Evolutionary conservation across 441 rosid genomes (phyloP).

Genomic region (Adansonia madagascariensis): DNA sequence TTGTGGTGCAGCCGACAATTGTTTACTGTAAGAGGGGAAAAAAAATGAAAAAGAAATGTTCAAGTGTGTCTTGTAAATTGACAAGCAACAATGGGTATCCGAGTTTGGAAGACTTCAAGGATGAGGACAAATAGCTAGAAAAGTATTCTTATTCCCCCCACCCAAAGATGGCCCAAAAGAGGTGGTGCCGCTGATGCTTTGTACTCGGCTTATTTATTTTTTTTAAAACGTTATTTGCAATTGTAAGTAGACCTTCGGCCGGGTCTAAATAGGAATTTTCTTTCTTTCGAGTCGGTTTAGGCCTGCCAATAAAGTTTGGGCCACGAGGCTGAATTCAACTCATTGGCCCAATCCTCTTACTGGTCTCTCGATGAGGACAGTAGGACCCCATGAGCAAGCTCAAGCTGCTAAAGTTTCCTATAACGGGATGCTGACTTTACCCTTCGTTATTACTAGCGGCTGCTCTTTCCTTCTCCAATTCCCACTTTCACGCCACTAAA

Average conservation of each 20-base stretch:
- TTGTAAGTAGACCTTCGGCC: too few species aligned
- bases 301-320: not conserved
- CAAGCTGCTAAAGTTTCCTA: not conserved
- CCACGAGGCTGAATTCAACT: not conserved
- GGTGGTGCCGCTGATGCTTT: too few species aligned
- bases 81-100: not conserved
- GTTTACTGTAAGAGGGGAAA: not conserved
- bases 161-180: not conserved
- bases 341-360: not conserved
- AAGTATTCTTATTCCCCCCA: conserved; percentile 28
- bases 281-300: too few species aligned
- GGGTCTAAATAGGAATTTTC: too few species aligned
- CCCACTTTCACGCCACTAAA: not conserved
- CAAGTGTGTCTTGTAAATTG: not conserved
- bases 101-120: not conserved
- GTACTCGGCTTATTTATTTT: too few species aligned
- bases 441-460: conserved; percentile 1
- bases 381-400: too few species aligned
- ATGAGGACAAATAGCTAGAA: not conserved
- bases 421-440: not conserved
- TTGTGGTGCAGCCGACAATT: not conserved
- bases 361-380: not conserved
- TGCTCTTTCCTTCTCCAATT: not conserved
- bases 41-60: not conserved
- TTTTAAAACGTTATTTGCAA: too few species aligned